phyloP scores from a whole-genome alignment of 345 rosid species.

The Noccaea bulbosa region DNA sequence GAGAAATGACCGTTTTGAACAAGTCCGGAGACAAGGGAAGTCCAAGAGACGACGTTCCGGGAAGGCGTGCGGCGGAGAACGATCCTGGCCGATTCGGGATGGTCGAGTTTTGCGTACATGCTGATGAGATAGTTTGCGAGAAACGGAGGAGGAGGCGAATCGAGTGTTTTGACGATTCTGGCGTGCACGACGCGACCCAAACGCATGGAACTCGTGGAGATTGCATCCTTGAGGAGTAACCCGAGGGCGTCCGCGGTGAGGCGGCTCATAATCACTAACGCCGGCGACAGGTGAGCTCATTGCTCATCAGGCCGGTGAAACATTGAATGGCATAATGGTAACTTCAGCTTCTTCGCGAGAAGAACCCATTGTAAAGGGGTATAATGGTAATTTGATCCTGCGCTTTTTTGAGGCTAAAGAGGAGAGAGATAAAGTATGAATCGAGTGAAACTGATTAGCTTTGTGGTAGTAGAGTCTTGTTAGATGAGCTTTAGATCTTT shows the following conservation, averaged over 20 bases:
- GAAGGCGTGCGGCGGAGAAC: slow-evolving; percentile 62
- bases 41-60: slow-evolving; percentile 85
- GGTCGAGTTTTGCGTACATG: slow-evolving; percentile 81
- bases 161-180: slow-evolving; percentile 56
- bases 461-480: neutral
- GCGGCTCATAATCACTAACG: slow-evolving; percentile 51
- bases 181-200: slow-evolving; percentile 74
- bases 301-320: slow-evolving; percentile 8
- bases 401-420: neutral
- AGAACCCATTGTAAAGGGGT: slow-evolving; percentile 16
- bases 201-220: slow-evolving; percentile 51
- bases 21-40: slow-evolving; percentile 70
- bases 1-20: slow-evolving; percentile 65
- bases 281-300: slow-evolving; percentile 35
- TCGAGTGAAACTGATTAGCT: neutral
- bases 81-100: slow-evolving; percentile 56
- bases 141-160: slow-evolving; percentile 53
- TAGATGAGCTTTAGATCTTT: slow-evolving; percentile 21
- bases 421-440: neutral
- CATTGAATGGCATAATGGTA: slow-evolving; percentile 21
- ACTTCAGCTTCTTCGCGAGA: neutral
- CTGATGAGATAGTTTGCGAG: slow-evolving; percentile 67
- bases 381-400: neutral
- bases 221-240: slow-evolving; percentile 53
- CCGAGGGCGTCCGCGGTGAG: slow-evolving; percentile 56